Base-by-base conservation (phyloP, 805 yeast species). In the Schwanniomyces sp. region DNA sequence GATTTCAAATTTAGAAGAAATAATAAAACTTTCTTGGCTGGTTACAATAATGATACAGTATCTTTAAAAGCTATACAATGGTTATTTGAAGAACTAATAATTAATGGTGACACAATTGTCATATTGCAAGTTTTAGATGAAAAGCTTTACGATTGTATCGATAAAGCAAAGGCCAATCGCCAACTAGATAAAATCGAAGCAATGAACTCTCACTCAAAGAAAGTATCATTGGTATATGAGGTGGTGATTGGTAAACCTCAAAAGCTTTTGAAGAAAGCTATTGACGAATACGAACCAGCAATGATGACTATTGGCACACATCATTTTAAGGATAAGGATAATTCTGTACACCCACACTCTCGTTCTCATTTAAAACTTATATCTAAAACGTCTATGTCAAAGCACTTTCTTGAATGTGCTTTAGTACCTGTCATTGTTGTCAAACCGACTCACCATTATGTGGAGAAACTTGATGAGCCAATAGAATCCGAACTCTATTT, bases 221-320 rank as follows among this genome's bases (percentile, higher is more conserved):
- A 70, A 49, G 58, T 74, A 9, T 61, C 74, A 11, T 50, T 74
- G 30, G 75, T 73, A 30, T 71, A 57, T 50, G 78, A 74, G 54
- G 61, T 66, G 12, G 76, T 64, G 25, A 61, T 72, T 18, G 78
- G 78, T 1, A 70, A 67, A 42, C 75, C 76, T 4, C 72, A 68
- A 50, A 68, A 69, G 49, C 47, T 65, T 17, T 57, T 74, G 50
- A 64, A 68, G 48, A 55, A 53, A 28, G 77, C 78, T 7, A 70
- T 74, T 18, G 66, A 63, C 24, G 77, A 72, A 52, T 74, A 69
- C 52, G 57, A 61, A 42, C 78, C 78, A 2, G 67, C 68, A n/a
- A 71, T 73, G 75, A 70, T 74, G 77, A 57, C 68, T 28, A 69
- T 74, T 21, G 78, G 78, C 2, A 68, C 75, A 8, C 73, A 69